Evolutionary conservation across 2,329 filamentous ascomycete genomes (phyloP), one percentile per base, ranked within the genome.

Genomic region (Alternaria viburni): DNA sequence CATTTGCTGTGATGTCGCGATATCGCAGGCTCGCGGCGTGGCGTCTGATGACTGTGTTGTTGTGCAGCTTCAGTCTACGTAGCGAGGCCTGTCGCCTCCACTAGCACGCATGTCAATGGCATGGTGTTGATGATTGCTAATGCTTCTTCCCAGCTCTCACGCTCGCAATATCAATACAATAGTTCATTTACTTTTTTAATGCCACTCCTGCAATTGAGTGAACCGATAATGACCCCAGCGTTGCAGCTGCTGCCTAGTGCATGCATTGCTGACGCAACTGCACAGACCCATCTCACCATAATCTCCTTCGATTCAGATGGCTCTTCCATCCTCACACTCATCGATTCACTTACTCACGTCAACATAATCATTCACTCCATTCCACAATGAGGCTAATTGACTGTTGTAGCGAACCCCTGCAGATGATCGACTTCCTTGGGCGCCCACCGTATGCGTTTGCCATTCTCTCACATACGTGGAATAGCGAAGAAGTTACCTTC

Each of bases 41-140:
- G 32, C 8, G 15, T 51, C 7, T 17, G 1, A 15, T n/a, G 17
- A 6, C 17, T 30, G 15, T 11, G 9, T 49, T 1, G 28, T 17
- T 5, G 46, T 49, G 3, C 25, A 50, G 25, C 19, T n/a, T 12
- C 17, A n/a, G 11, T 0, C 6, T 25, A 3, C 23, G 1, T 13
- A 1, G 19, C 12, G 1, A 25, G 11, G 10, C 15, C 0, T 1
- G 2, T 26, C 4, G 13, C 23, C 3, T 19, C n/a, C 8, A 3
- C 4, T 8, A 3, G 0, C 30, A 6, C 13, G 0, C 32, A 2
- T n/a, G 13, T 4, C 3, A 2, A 36, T n/a, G 0, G 30, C 30
- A 36, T 36, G 30, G 30, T 36, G 7, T n/a, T 36, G 7, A 36
- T 36, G 7, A n/a, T n/a, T 5, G 15, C 15, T 9, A n/a, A 9